Evolutionary conservation across 2,329 filamentous ascomycete species (phyloP).

Genomic region (Sarocladium oryzae): DNA sequence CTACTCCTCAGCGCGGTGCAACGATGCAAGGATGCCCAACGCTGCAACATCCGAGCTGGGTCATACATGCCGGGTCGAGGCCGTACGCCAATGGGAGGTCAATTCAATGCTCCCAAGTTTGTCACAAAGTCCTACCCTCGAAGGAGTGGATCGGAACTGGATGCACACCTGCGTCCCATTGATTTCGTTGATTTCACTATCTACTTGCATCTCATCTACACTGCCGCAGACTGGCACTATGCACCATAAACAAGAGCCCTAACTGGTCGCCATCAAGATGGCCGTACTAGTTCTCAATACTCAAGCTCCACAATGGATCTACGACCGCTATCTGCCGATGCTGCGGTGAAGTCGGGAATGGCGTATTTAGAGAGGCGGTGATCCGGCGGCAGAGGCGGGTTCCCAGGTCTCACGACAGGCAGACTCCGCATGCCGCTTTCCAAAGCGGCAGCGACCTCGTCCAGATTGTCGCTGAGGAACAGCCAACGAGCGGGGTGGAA

Average conservation of each 20-base stretch:
- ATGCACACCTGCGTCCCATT: background rate
- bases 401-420: slow-evolving; percentile 62
- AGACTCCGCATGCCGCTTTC: slow-evolving; percentile 57
- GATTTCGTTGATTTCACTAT: background rate
- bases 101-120: too few relatives aligned
- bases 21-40: slow-evolving; percentile 4
- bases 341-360: slow-evolving; percentile 27
- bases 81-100: too few relatives aligned
- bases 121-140: too few relatives aligned
- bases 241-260: background rate
- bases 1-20: background rate
- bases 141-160: too few relatives aligned
- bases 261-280: background rate
- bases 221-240: too few relatives aligned
- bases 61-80: too few relatives aligned
- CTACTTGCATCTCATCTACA: too few relatives aligned
- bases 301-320: slow-evolving; percentile 10
- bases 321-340: slow-evolving; percentile 15
- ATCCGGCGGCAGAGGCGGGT: slow-evolving; percentile 52
- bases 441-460: slow-evolving; percentile 58
- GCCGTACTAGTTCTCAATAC: background rate
- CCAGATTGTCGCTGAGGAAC: slow-evolving; percentile 77
- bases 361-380: slow-evolving; percentile 31
- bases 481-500: slow-evolving; percentile 50
- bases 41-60: background rate